Percentiles rank a stretch among this genome's conserved stretches.
These are phyloP conservation scores for Colletotrichum sp. DNA, from an alignment of 2,329 filamentous ascomycete species.

Conservation along the genomic window DNA sequence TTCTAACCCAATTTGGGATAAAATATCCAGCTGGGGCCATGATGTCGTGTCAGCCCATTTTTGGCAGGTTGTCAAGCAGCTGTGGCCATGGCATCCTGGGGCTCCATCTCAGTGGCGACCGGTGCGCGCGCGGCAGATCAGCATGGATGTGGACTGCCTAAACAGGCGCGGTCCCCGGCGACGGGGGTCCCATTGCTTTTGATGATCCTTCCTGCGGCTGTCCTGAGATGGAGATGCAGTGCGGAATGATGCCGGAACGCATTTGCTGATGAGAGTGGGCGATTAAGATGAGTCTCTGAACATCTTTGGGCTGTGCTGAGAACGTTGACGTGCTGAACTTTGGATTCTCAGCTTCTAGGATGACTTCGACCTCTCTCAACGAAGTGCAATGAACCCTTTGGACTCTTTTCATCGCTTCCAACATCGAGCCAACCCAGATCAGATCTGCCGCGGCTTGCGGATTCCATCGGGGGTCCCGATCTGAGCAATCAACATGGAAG, in stretches of 20 bases:
- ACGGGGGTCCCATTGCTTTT: neutral
- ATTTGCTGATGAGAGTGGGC: neutral
- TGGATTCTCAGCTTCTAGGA: accelerated
- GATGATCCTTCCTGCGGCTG: slow-evolving; percentile 2
- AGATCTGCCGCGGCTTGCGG: neutral
- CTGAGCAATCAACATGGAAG: neutral
- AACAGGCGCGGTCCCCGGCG: slow-evolving; percentile 11
- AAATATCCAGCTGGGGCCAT: neutral
- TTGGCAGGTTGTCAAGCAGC: neutral
- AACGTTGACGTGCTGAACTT: neutral
- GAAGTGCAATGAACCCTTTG: neutral
- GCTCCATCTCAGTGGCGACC: neutral
- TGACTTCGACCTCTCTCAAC: neutral
- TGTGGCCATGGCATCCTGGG: neutral
- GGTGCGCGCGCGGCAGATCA: slow-evolving; percentile 11
- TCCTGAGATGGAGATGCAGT: neutral
- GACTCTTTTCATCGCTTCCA: neutral
- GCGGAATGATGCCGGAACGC: neutral
- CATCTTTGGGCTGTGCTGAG: neutral
- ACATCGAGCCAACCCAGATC: neutral
- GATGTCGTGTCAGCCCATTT: slow-evolving; percentile 11
- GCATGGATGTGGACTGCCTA: neutral
- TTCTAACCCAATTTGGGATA: neutral
- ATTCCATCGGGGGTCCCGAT: slow-evolving; percentile 3
- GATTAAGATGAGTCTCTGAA: neutral